Evolutionary conservation across 129 eudicot species (phyloP).

Genomic region (Ambrosia trifida): DNA sequence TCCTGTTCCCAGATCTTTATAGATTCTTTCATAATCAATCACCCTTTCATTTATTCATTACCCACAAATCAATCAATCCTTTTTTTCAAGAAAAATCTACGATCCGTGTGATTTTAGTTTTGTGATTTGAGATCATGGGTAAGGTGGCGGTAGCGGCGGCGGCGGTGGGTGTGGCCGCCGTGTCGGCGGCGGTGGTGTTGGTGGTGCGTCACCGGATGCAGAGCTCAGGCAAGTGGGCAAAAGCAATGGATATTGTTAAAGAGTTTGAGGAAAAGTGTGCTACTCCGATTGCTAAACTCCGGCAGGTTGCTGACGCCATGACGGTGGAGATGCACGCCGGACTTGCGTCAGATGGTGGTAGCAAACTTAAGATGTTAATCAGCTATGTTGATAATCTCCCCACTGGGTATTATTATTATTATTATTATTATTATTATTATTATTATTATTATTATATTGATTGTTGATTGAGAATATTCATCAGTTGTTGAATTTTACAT

Average conservation of each 20-base stretch:
- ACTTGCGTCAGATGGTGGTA: slow-evolving; percentile 96
- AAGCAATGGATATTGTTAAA: slow-evolving; percentile 57
- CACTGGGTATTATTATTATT: slow-evolving; percentile 56
- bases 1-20: background rate
- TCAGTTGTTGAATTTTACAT: slow-evolving; percentile 15
- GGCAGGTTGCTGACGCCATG: slow-evolving; percentile 95
- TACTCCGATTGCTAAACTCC: slow-evolving; percentile 61
- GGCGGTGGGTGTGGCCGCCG: slow-evolving; percentile 76
- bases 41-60: background rate
- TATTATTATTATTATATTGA: background rate
- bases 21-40: no score
- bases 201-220: slow-evolving; percentile 72
- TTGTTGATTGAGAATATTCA: slow-evolving; percentile 20
- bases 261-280: slow-evolving; percentile 71
- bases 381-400: slow-evolving; percentile 94
- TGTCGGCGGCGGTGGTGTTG: slow-evolving; percentile 68
- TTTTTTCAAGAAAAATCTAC: background rate
- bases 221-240: slow-evolving; percentile 67
- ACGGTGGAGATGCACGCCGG: slow-evolving; percentile 99
- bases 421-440: slow-evolving; percentile 22
- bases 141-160: slow-evolving; percentile 73
- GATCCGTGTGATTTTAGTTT: slow-evolving; percentile 16
- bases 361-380: slow-evolving; percentile 95
- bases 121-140: slow-evolving; percentile 45
- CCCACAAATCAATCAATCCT: background rate